Evolutionary conservation across 2,329 filamentous ascomycete species (phyloP).

Genomic region (Botrytis elliptica): DNA sequence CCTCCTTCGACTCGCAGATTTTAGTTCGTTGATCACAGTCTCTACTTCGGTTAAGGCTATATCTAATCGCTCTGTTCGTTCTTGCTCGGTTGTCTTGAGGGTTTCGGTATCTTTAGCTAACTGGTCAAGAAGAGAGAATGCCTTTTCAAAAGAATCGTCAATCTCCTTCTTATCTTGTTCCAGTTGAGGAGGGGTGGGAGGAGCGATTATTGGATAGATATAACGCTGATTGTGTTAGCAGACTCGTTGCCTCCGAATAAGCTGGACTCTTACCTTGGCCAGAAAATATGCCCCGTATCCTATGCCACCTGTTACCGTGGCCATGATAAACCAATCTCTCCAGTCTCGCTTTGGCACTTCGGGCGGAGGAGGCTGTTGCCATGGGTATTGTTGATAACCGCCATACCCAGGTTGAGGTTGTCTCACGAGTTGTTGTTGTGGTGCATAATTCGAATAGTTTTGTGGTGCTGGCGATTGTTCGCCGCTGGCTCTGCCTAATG

Average conservation of each 20-base stretch:
- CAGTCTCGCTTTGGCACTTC: slow-evolving; percentile 79
- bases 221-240: slow-evolving; percentile 63
- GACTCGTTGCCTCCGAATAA: neutral
- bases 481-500: slow-evolving; percentile 72
- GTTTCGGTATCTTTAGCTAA: slow-evolving; percentile 84
- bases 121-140: slow-evolving; percentile 89
- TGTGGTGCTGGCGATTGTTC: slow-evolving; percentile 45
- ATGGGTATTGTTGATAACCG: slow-evolving; percentile 52
- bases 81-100: slow-evolving; percentile 82
- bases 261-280: slow-evolving; percentile 64
- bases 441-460: slow-evolving; percentile 44
- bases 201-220: slow-evolving; percentile 83
- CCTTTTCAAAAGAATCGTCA: slow-evolving; percentile 89
- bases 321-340: slow-evolving; percentile 99
- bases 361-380: slow-evolving; percentile 56
- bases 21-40: slow-evolving; percentile 75
- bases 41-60: slow-evolving; percentile 80
- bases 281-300: slow-evolving; percentile 86
- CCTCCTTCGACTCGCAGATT: slow-evolving; percentile 73
- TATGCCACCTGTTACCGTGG: slow-evolving; percentile 86
- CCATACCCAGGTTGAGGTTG: slow-evolving; percentile 46
- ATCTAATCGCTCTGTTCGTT: slow-evolving; percentile 81
- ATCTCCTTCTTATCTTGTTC: slow-evolving; percentile 92
- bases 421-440: slow-evolving; percentile 45
- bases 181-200: slow-evolving; percentile 88